Conservation (phyloP, 2,329 filamentous ascomycete species). For the Emergomyces africanus region DNA sequence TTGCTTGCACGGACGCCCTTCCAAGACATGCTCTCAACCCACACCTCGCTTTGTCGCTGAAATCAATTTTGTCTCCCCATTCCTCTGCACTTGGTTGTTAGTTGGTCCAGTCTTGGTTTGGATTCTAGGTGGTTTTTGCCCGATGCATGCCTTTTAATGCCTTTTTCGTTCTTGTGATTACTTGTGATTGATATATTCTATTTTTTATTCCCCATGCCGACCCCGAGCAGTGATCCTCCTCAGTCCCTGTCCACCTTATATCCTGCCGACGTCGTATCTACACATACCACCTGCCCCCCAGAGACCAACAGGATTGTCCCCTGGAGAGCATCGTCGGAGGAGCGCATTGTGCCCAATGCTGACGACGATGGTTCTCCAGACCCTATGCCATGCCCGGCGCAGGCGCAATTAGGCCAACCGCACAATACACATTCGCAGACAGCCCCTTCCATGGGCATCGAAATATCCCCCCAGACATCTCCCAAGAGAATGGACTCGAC, state of each 20-base stretch:
- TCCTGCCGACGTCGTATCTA: constrained; percentile 32
- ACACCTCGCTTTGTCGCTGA: not conserved
- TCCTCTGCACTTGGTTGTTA: not conserved
- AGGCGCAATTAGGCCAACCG: constrained; percentile 1
- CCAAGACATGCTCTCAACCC: not conserved
- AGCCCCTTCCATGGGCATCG: constrained; percentile 17
- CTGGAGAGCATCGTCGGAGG: constrained; percentile 22
- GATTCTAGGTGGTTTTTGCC: constrained; percentile 16
- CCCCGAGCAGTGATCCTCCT: constrained; percentile 33
- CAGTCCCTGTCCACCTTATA: constrained; percentile 29
- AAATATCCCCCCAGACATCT: constrained; percentile 11
- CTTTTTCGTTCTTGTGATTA: constrained; percentile 1
- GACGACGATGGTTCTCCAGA: constrained; percentile 19
- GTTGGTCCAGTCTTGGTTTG: constrained; percentile 3
- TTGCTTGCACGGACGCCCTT: not conserved
- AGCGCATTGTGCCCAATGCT: constrained; percentile 14
- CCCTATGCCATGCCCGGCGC: constrained; percentile 13
- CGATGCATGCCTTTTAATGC: constrained; percentile 24
- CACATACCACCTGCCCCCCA: constrained; percentile 39
- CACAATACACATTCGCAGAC: not conserved
- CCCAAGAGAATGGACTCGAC: constrained; percentile 15
- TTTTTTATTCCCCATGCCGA: constrained; percentile 35
- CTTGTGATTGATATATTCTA: constrained; percentile 10
- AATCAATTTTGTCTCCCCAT: not conserved
- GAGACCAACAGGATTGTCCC: constrained; percentile 26